Conservation (phyloP, 1,284 basidiomycete genomes). For the Wolfiporia cocos region DNA sequence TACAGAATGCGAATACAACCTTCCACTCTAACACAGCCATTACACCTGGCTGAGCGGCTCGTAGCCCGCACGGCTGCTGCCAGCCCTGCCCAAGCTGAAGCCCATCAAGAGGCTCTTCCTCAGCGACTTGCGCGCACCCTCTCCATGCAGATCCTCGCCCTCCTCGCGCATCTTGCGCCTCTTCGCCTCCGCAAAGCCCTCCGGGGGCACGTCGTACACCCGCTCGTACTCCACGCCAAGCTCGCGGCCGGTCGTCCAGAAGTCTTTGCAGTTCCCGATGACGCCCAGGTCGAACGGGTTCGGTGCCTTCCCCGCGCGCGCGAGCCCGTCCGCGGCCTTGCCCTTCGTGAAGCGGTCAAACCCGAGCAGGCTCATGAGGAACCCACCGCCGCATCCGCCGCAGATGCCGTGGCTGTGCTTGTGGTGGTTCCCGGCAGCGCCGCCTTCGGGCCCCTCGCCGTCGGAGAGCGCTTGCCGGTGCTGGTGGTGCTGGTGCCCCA, state of each 20-base stretch:
- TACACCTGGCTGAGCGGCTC: constrained; percentile 57
- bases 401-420: constrained; percentile 31
- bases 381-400: constrained; percentile 42
- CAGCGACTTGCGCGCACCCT: constrained; percentile 31
- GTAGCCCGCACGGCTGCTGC: constrained; percentile 47
- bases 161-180: constrained; percentile 50
- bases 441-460: constrained; percentile 14
- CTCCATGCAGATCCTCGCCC: constrained; percentile 36
- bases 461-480: constrained; percentile 34
- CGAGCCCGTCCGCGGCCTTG: constrained; percentile 79
- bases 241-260: constrained; percentile 85
- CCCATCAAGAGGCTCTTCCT: constrained; percentile 46
- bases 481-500: constrained; percentile 51
- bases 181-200: constrained; percentile 75
- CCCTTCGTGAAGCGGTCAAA: constrained; percentile 92
- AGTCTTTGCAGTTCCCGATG: constrained; percentile 88
- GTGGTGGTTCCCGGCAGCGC: constrained; percentile 14
- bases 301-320: constrained; percentile 54
- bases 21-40: background rate
- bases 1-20: constrained; percentile 1
- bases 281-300: constrained; percentile 94
- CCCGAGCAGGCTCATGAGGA: constrained; percentile 86
- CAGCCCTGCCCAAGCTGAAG: constrained; percentile 35
- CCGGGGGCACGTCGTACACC: constrained; percentile 84
- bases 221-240: constrained; percentile 86